Percentiles rank a stretch among this genome's conserved stretches.
Conservation (phyloP, 2,329 filamentous ascomycete species). For the Aspergillus japonicus region DNA sequence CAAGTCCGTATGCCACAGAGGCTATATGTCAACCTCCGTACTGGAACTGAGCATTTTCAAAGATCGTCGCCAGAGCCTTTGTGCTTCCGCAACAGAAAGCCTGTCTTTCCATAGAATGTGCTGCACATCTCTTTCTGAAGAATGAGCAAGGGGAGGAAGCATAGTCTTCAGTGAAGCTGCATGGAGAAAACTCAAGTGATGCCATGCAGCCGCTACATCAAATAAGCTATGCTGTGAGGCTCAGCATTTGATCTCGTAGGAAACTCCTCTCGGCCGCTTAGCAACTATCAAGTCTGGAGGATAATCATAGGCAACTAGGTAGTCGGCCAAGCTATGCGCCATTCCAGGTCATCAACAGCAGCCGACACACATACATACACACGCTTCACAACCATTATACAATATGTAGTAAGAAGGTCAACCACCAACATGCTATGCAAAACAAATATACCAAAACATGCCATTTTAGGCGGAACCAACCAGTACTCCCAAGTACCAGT, state of each 20-base stretch:
- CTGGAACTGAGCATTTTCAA: no score
- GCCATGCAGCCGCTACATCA: no score
- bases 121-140: no score
- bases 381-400: background rate
- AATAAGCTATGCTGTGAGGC: background rate
- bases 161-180: no score
- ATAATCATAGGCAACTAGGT: no score
- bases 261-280: background rate
- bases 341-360: background rate
- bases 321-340: background rate
- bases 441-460: background rate
- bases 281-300: background rate
- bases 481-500: background rate
- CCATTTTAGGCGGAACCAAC: background rate
- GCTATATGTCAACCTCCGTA: no score
- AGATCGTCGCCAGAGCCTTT: no score
- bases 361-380: background rate
- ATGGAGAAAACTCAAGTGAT: no score
- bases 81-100: no score
- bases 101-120: no score
- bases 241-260: background rate
- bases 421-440: slow-evolving; percentile 3
- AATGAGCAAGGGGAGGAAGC: no score
- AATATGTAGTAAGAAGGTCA: background rate
- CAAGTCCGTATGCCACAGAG: no score